Percentiles rank a stretch among this genome's conserved stretches.
These are phyloP conservation scores for Claviceps cyperi DNA, from an alignment of 2,329 filamentous ascomycete genomes.

Conservation along the genomic window DNA sequence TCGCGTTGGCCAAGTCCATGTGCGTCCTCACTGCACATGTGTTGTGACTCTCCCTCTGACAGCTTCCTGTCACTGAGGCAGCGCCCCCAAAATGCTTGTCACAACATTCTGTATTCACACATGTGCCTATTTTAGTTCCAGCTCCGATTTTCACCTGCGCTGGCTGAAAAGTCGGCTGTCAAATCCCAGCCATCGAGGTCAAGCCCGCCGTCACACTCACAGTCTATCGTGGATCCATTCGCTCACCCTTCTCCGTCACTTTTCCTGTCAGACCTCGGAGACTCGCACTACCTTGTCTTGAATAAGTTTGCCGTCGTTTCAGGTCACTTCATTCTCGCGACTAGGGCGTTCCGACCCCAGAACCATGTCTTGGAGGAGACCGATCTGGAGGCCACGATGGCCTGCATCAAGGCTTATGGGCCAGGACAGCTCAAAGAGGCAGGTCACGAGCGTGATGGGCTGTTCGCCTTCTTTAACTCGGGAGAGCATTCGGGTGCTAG, in stretches of 20 bases:
- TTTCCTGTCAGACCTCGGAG: conserved; percentile 34
- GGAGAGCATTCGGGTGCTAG: conserved; percentile 54
- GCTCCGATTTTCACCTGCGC: conserved; percentile 53
- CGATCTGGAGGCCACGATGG: conserved; percentile 47
- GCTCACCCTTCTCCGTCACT: conserved; percentile 41
- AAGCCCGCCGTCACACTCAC: conserved; percentile 15
- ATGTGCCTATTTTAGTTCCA: conserved; percentile 41
- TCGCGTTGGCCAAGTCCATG: conserved; percentile 26
- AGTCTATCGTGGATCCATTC: conserved; percentile 43
- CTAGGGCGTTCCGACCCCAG: conserved; percentile 48
- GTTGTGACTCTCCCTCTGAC: too few species aligned
- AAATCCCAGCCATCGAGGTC: conserved; percentile 32
- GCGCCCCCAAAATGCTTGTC: too few species aligned
- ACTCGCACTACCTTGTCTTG: conserved; percentile 49
- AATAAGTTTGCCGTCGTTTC: conserved; percentile 64
- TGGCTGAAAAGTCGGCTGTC: conserved; percentile 30
- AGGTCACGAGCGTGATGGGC: conserved; percentile 14
- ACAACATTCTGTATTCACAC: neutral
- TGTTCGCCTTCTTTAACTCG: conserved; percentile 59
- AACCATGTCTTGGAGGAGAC: conserved; percentile 43
- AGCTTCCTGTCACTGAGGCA: too few species aligned
- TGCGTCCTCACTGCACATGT: conserved; percentile 14
- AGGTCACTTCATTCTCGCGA: conserved; percentile 59
- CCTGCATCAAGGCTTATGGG: conserved; percentile 44
- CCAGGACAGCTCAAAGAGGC: neutral